These are phyloP conservation scores for Cyberlindnera americana DNA, from an alignment of 805 yeast genomes.

Conservation along the genomic window DNA sequence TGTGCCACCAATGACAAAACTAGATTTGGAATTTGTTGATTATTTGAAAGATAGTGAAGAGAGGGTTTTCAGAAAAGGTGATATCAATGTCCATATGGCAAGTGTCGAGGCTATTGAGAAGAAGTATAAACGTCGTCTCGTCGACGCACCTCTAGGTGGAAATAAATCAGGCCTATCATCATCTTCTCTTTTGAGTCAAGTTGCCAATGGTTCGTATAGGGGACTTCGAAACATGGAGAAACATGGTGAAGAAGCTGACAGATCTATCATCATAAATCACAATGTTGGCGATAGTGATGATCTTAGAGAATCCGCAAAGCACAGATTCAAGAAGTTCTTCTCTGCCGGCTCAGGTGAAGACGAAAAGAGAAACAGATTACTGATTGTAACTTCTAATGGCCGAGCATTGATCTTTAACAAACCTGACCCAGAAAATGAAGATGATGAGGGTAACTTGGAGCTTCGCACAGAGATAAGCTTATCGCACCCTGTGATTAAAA, in stretches of 20 bases:
- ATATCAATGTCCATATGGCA: conserved; percentile 43
- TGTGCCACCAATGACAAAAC: conserved; percentile 46
- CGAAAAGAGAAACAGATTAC: conserved; percentile 43
- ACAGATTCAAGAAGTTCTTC: conserved; percentile 25
- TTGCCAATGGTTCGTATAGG: conserved; percentile 40
- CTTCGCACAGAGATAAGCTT: conserved; percentile 53
- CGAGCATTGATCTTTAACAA: conserved; percentile 51
- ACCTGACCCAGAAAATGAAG: conserved; percentile 19
- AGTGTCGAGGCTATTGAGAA: conserved; percentile 51
- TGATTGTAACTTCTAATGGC: conserved; percentile 61
- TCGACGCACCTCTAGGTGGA: conserved; percentile 54
- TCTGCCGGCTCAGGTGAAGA: conserved; percentile 26
- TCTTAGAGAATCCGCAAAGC: conserved; percentile 15
- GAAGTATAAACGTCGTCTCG: conserved; percentile 52
- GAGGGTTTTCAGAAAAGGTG: conserved; percentile 55
- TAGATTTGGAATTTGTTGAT: conserved; percentile 58
- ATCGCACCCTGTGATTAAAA: conserved; percentile 46
- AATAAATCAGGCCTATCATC: conserved; percentile 37
- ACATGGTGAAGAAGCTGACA: conserved; percentile 29
- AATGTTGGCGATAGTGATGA: conserved; percentile 13
- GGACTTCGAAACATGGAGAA: conserved; percentile 37
- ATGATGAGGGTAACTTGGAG: conserved; percentile 30
- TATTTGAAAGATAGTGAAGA: conserved; percentile 55
- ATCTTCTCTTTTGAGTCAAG: conserved; percentile 38
- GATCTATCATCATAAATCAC: conserved; percentile 27